These are phyloP conservation scores for Pseudopyrenochaeta lycopersici DNA, from an alignment of 2,329 filamentous ascomycete species.

Conservation along the genomic window DNA sequence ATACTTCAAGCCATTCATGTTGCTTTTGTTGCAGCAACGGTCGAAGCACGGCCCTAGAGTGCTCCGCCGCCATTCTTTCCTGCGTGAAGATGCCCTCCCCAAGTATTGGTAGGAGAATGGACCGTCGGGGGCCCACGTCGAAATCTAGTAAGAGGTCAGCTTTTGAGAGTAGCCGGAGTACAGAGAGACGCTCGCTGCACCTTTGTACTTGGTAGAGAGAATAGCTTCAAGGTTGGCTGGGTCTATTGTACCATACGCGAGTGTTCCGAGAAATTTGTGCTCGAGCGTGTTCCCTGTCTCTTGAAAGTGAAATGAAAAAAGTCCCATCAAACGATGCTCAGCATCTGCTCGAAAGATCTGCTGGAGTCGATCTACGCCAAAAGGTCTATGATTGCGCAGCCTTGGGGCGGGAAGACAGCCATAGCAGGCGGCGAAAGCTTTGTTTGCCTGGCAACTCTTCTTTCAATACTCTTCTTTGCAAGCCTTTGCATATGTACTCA, in stretches of 20 bases:
- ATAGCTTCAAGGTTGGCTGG: conserved; percentile 35
- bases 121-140: conserved; percentile 45
- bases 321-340: conserved; percentile 34
- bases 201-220: conserved; percentile 29
- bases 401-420: conserved; percentile 27
- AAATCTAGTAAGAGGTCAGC: conserved; percentile 48
- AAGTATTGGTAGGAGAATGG: conserved; percentile 48
- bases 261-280: conserved; percentile 27
- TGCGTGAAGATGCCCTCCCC: conserved; percentile 53
- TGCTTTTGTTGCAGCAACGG: conserved; percentile 59
- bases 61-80: conserved; percentile 30
- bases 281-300: conserved; percentile 41
- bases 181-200: no score
- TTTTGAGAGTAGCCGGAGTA: not conserved
- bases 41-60: conserved; percentile 54
- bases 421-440: conserved; percentile 17
- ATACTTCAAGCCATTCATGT: conserved; percentile 60
- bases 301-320: conserved; percentile 45
- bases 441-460: no score
- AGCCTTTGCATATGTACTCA: no score
- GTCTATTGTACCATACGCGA: conserved; percentile 32
- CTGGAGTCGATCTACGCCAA: conserved; percentile 32
- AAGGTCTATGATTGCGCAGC: conserved; percentile 26
- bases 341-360: conserved; percentile 30
- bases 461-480: no score